Evolutionary conservation across 176 grass and related monocot species (phyloP), one percentile per base, ranked within the genome.

Genomic region (Cenchrus purpureus): DNA sequence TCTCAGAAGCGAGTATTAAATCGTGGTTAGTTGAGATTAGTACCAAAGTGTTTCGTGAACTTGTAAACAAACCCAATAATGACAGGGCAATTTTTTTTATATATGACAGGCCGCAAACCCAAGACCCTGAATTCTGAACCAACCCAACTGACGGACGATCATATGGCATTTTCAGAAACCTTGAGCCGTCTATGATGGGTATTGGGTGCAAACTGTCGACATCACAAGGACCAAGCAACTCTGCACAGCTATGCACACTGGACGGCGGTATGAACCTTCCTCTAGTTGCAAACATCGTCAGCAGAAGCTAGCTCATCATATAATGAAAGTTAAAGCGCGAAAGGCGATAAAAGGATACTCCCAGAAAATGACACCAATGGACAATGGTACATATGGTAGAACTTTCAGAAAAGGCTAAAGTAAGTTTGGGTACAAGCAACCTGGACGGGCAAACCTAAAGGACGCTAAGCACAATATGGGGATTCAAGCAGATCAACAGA

Each of bases 331-430:
- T 62, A 65, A 76, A 76, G 12, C 8, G 4, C 54, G 50, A 77
- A 65, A 43, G 20, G 63, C 12, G 5, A 57, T 50, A 13, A 50
- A 79, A 44, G 11, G 40, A 63, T 57, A 70, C 74, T 68, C 13
- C 1, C n/a, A 0, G 28, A 76, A 77, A 77, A 86, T 82, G 72
- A 82, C 45, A 58, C 56, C 57, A 62, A 12, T 17, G 68, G 17
- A 4, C 37, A 40, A 40, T 77, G 45, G 45, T 46, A 76, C 72
- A 78, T 34, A 85, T 22, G n/a, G 34, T 64, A 28, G 63, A 82
- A 17, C 57, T 64, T 56, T 70, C 81, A 81, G 76, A 81, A 80
- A 84, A 62, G 48, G 71, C 48, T 69, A 79, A 62, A 68, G 80
- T 50, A 52, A 9, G 52, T 87, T 17, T 68, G 77, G 19, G 22